Conservation (phyloP, 2,329 filamentous ascomycete genomes). For the Cordyceps fumosorosea region DNA sequence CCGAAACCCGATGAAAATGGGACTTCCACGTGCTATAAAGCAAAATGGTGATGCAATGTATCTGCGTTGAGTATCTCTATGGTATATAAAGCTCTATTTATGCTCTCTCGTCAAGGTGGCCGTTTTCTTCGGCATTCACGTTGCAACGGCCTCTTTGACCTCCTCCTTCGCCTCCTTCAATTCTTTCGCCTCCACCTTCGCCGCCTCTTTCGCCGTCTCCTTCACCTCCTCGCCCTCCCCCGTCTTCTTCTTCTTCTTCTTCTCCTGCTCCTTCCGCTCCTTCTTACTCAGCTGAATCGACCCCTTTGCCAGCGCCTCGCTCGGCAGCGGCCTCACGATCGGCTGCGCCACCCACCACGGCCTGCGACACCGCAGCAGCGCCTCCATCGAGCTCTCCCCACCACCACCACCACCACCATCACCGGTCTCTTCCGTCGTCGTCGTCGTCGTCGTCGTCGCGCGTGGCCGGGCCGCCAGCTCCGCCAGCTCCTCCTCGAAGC, state of each 20-base stretch:
- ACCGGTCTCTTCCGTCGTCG: conserved; percentile 22
- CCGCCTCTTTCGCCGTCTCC: conserved; percentile 38
- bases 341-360: conserved; percentile 91
- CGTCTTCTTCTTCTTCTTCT: conserved; percentile 15
- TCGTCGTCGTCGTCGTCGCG: conserved; percentile 29
- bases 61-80: neutral
- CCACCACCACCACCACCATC: conserved; percentile 15
- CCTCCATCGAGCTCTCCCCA: conserved; percentile 54
- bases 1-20: too few relatives aligned
- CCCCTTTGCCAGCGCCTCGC: conserved; percentile 79
- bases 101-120: neutral
- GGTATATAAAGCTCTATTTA: neutral
- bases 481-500: conserved; percentile 35
- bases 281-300: conserved; percentile 71
- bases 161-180: conserved; percentile 31
- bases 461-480: conserved; percentile 21
- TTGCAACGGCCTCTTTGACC: conserved; percentile 30
- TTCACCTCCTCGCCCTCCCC: conserved; percentile 12
- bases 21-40: too few relatives aligned
- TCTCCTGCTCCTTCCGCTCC: conserved; percentile 38
- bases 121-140: neutral
- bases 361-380: conserved; percentile 66
- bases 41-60: neutral
- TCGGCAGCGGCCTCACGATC: conserved; percentile 77
- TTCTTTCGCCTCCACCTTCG: conserved; percentile 26